These are phyloP conservation scores for Fusarium heterosporum DNA, from an alignment of 2,329 filamentous ascomycete genomes.

Conservation along the genomic window DNA sequence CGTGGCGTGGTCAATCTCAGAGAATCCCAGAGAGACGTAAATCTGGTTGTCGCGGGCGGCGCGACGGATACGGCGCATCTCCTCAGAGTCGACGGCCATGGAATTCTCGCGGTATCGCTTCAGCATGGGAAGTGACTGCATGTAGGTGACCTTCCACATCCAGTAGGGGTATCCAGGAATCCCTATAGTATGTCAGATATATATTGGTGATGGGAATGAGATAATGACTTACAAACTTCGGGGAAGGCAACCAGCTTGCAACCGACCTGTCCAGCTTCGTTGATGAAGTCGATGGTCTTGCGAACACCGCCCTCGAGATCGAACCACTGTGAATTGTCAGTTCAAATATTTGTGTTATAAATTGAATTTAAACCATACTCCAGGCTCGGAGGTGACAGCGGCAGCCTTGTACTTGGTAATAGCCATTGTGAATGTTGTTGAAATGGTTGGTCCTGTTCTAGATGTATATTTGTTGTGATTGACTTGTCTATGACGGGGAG, in stretches of 20 bases:
- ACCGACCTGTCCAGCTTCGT: conserved; percentile 64
- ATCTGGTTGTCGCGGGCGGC: conserved; percentile 57
- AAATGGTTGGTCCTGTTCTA: background rate
- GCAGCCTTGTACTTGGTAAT: conserved; percentile 45
- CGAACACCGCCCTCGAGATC: conserved; percentile 65
- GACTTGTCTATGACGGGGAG: background rate
- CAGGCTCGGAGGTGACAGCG: conserved; percentile 42
- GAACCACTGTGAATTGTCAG: conserved; percentile 58
- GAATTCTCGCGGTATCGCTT: conserved; percentile 56
- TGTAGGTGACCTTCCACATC: conserved; percentile 52
- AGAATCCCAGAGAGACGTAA: conserved; percentile 62
- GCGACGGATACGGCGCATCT: conserved; percentile 58
- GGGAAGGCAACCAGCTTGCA: conserved; percentile 67
- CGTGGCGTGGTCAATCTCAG: conserved; percentile 58
- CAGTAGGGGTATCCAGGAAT: conserved; percentile 66
- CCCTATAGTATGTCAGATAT: conserved; percentile 40
- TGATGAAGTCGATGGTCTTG: conserved; percentile 69
- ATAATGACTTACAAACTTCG: conserved; percentile 55
- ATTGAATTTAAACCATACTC: background rate
- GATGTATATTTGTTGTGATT: background rate
- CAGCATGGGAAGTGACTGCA: conserved; percentile 49
- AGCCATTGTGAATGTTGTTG: conserved; percentile 18
- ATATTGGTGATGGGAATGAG: fast-evolving
- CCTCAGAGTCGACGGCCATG: conserved; percentile 52
- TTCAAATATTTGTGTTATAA: fast-evolving